Evolutionary conservation across 129 eudicot species (phyloP), one percentile per base, ranked within the genome.

Genomic region (Scalesia atractyloides): DNA sequence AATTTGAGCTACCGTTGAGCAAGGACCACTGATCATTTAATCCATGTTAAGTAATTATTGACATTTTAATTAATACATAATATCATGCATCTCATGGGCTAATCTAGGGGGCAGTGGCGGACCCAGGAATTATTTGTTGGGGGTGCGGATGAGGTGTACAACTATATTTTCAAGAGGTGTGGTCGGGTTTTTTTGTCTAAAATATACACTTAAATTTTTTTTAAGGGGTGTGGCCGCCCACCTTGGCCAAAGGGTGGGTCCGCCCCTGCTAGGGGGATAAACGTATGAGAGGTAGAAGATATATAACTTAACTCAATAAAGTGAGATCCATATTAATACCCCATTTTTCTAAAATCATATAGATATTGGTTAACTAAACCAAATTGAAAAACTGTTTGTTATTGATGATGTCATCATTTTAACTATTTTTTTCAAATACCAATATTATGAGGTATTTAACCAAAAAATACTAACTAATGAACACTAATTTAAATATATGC

Each of bases 1-100:
- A 30, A 72, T 58, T 44, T 24, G 56, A 56, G 76, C 34, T 69
- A n/a, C 50, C 15, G 5, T 58, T 37, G 30, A 26, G 70, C 22
- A 7, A 20, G 17, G 7, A 49, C 24, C 20, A 16, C 61, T 20
- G 20, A 48, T 30, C 24, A 24, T 66, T n/a, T 26, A 49, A 33
- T 73, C 71, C 43, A 50, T 4, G 20, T 56, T 61, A 43, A 41
- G 11, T 58, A 43, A 41, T 5, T 7, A 36, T 49, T 51, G 9
- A 64, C 12, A 64, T 37, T 39, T 36, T 19, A 41, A 41, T n/a
- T n/a, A n/a, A n/a, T n/a, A n/a, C n/a, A n/a, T n/a, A n/a, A n/a
- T n/a, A n/a, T n/a, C n/a, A n/a, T n/a, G n/a, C n/a, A n/a, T n/a
- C n/a, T n/a, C n/a, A n/a, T n/a, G n/a, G n/a, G n/a, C n/a, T n/a